Evolutionary conservation across 1,139 yeast species (phyloP).

Genomic region (Candida albicans): DNA sequence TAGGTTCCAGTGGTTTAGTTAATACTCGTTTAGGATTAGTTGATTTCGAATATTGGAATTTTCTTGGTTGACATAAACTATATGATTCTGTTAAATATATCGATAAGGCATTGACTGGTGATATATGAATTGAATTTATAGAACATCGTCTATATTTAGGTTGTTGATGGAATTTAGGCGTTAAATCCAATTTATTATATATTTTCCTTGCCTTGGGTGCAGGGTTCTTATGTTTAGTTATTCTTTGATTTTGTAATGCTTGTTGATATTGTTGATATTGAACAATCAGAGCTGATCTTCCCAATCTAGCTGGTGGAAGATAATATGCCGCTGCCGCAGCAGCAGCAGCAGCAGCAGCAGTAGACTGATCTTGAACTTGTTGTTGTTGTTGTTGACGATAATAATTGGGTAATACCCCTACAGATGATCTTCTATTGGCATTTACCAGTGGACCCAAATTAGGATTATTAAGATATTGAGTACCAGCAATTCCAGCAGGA

Average conservation of each 20-base stretch:
- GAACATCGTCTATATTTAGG: conserved; percentile 84
- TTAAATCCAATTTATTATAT: conserved; percentile 51
- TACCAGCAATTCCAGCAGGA: conserved; percentile 8
- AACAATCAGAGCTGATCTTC: conserved; percentile 37
- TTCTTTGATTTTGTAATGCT: conserved; percentile 27
- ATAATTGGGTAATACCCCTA: conserved; percentile 29
- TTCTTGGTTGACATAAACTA: conserved; percentile 79
- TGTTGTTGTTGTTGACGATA: conserved; percentile 17
- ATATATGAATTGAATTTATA: conserved; percentile 71
- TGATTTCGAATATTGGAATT: conserved; percentile 77
- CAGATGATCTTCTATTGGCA: conserved; percentile 35
- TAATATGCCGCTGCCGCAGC: conserved; percentile 11
- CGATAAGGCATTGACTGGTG: conserved; percentile 86
- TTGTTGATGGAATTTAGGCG: conserved; percentile 60
- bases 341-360: conserved; percentile 7
- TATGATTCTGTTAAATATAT: conserved; percentile 77
- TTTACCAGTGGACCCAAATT: conserved; percentile 5
- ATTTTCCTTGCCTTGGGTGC: conserved; percentile 44
- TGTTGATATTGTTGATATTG: conserved; percentile 43
- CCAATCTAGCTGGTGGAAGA: conserved; percentile 18
- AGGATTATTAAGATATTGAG: conserved; percentile 7
- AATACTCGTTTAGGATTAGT: conserved; percentile 89
- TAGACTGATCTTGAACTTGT: conserved; percentile 14
- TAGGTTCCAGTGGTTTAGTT: conserved; percentile 90
- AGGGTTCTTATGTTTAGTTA: conserved; percentile 25